These are phyloP conservation scores for Scleroderma bovista DNA, from an alignment of 768 basidiomycete species.

Conservation along the genomic window DNA sequence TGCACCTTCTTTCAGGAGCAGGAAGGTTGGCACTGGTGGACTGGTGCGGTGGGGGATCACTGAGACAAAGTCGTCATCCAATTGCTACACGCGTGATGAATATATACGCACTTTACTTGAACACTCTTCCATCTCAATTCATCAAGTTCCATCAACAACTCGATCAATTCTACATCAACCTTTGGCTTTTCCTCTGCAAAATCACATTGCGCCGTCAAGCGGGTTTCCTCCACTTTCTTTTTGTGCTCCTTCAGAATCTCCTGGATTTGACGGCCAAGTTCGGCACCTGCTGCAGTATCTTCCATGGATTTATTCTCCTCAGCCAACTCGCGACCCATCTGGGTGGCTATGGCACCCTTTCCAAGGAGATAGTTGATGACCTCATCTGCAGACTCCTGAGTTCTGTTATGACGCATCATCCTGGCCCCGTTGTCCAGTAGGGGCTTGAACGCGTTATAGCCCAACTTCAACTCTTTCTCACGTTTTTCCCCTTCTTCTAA, in stretches of 20 bases:
- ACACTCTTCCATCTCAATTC: neutral
- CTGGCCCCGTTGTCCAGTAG: conserved; percentile 11
- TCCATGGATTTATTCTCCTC: neutral
- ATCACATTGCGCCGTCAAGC: neutral
- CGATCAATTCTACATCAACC: neutral
- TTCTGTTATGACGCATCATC: neutral
- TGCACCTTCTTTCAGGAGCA: neutral
- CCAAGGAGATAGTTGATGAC: neutral
- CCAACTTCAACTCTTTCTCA: conserved; percentile 20
- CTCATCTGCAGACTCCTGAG: neutral
- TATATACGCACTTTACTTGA: neutral
- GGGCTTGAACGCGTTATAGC: neutral
- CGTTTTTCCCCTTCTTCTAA: conserved; percentile 16
- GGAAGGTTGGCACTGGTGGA: neutral
- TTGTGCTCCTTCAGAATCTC: too few species aligned
- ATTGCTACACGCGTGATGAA: too few species aligned
- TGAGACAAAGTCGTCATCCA: neutral
- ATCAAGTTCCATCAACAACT: neutral
- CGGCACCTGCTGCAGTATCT: neutral
- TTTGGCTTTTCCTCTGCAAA: neutral
- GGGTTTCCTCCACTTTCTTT: neutral
- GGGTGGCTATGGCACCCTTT: neutral
- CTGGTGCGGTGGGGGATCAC: neutral
- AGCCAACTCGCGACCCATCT: neutral
- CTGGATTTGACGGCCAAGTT: neutral